Base-by-base conservation (phyloP, 2,329 filamentous ascomycete species). In the Westerdykella aurantiaca region DNA sequence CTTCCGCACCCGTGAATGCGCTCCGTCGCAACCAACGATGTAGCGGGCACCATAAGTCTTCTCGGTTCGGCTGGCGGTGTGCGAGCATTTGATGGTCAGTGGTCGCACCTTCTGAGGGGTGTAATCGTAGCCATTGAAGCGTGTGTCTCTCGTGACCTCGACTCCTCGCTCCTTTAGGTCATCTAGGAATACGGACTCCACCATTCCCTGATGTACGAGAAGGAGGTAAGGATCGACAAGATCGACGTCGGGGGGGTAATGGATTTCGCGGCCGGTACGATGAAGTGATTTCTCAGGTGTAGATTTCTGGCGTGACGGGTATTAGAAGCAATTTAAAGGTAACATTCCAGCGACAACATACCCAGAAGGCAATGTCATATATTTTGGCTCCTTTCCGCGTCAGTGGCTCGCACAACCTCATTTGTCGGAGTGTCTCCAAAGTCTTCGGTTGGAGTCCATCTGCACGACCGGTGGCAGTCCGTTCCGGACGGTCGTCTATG, bases 361-460 rank as follows among this genome's bases (percentile, higher is more conserved):
- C 75, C 83, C 85, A 88, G 61, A 87, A 87, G 35, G 80, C 76
- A 47, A 88, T 88, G 57, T 88, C 85, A 64, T 84, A 86, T 37
- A 88, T 79, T 37, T 78, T 79, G 39, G 83, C 83, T 23, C 82
- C 84, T 54, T 81, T 77, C 49, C 79, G 78, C 34, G 88, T 66
- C 23, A 88, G 66, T 1, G 78, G 71, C 50, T 87, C 83, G n/a
- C 80, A 82, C n/a, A 88, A 68, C 29, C 83, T 74, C 72, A 88
- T 80, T 67, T 87, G 84, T 49, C 80, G 78, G 55, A 88, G 78
- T 0, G 85, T 88, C 69, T 88, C 85, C 55, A 89, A 86, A 1
- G 83, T 85, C 68, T 88, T 88, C 37, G 85, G 85, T 57, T 88
- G 85, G 41, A 88, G 71, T 34, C 85, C 85, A 63, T 88, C 85